Evolutionary conservation across 2,329 filamentous ascomycete genomes (phyloP), one percentile per base, ranked within the genome.

Genomic region (Polychaeton citri): DNA sequence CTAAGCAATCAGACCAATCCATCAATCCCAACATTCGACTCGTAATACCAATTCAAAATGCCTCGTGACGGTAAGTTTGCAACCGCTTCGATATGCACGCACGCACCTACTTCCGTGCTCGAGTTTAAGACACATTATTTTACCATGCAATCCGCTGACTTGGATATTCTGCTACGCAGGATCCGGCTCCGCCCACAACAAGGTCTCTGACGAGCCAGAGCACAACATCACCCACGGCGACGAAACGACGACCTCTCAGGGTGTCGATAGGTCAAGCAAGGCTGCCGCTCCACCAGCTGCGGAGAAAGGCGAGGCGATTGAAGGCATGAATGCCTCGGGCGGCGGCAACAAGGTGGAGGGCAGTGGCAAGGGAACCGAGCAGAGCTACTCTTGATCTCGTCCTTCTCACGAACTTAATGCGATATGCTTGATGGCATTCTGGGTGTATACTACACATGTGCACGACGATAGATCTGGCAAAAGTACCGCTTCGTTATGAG

Each of bases 211-310:
- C 24, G 30, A 13, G 30, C 13, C 13, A 12, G 18, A 19, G 13
- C 30, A 32, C 30, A 4, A 32, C 30, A 32, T 32, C 30, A 19
- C 18, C 30, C 30, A 32, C 30, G 30, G 30, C 17, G 18, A 32
- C 30, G 30, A 32, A 36, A 26, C 31, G 33, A 40, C 44, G n/a
- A 37, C 45, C 9, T 36, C 38, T 32, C 41, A 42, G 20, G 49
- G 51, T 30, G 50, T 60, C 37, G 46, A 60, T 42, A 56, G 58
- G 48, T 46, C 55, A 33, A 49, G 57, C 46, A 61, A 61, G 42
- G 55, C 59, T 34, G 59, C 59, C 8, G 50, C 58, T 36, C 45
- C 54, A 35, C 60, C 60, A 28, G 52, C 57, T 30, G 36, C 43
- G 20, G 59, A 62, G 44, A 59, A 60, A 40, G 60, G 59, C 39